A percentile compares a stretch with the other conserved stretches of the same genome.
These are phyloP conservation scores for Stachybotrys chartarum DNA, from an alignment of 2,329 filamentous ascomycete species.

Conservation along the genomic window DNA sequence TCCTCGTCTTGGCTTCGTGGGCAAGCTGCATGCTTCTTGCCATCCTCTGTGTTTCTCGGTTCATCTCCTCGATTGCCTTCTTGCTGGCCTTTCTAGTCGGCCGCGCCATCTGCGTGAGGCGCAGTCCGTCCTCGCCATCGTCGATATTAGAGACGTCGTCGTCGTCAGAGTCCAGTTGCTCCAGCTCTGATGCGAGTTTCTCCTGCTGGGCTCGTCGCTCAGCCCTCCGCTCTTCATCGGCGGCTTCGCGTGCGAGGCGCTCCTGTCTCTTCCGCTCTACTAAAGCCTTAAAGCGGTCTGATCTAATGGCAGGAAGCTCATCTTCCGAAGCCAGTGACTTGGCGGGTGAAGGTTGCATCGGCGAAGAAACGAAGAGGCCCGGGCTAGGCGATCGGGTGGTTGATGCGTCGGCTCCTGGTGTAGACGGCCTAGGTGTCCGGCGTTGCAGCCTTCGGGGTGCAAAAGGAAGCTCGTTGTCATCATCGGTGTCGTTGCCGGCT, in stretches of 20 bases:
- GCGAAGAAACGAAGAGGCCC: conserved; percentile 51
- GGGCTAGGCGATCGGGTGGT: conserved; percentile 25
- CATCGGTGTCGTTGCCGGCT: conserved; percentile 30
- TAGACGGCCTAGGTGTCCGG: conserved; percentile 24
- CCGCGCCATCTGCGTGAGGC: conserved; percentile 60
- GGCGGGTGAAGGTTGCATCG: conserved; percentile 25
- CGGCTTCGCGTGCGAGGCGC: conserved; percentile 58
- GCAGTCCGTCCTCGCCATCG: conserved; percentile 56
- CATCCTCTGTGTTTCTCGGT: conserved; percentile 86
- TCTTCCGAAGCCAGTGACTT: conserved; percentile 32
- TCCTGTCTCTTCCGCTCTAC: conserved; percentile 69
- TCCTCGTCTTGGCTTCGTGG: conserved; percentile 84
- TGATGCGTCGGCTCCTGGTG: conserved; percentile 13
- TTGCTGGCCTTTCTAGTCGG: conserved; percentile 84
- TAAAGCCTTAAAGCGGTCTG: conserved; percentile 62
- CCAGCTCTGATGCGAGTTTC: conserved; percentile 26
- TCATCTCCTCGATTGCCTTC: conserved; percentile 92
- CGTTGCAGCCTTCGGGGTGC: conserved; percentile 32
- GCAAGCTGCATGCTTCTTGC: conserved; percentile 83
- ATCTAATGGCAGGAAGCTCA: conserved; percentile 39
- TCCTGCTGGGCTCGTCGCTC: conserved; percentile 32
- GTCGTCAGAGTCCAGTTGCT: conserved; percentile 25
- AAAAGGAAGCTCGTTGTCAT: conserved; percentile 18
- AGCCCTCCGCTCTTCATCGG: conserved; percentile 40
- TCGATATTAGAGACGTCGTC: conserved; percentile 45